Evolutionary conservation across 2,329 filamentous ascomycete species (phyloP), one percentile per base, ranked within the genome.

Genomic region (Knoxdaviesia proteae): DNA sequence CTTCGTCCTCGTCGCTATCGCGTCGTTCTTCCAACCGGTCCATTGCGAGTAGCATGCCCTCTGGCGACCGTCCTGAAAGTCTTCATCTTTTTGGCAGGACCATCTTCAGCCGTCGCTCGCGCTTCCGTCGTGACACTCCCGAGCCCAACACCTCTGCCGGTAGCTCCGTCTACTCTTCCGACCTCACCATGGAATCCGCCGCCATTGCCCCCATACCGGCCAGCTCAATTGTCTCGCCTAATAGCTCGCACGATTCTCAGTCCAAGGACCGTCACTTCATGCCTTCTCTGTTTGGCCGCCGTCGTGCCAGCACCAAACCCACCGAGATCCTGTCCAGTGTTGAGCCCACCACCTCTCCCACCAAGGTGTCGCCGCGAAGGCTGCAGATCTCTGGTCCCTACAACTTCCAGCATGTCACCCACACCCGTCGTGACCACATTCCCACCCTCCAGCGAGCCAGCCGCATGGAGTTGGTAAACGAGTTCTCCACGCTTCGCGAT

Each of bases 361-460:
- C 32, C 7, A 40, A 52, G 5, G 51, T 51, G n/a, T 20, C 40
- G 41, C 49, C 42, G 49, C 54, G 42, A 67, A 56, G 50, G 47
- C 52, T 67, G 41, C 64, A 67, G 43, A 79, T 79, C 43, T 79
- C 74, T 1, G 67, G 62, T 1, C 74, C 74, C 3, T 78, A 74
- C 56, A 77, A 78, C 58, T 79, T 79, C 47, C 73, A 77, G 52
- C 74, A 79, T 54, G 62, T 79, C 34, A 66, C 69, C 4, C 73
- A 77, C 52, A 72, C 68, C 8, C 59, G 64, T 8, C 66, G 65
- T 39, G 65, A 74, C 32, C 59, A 66, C 41, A 45, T 67, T 3
- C 56, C 63, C 4, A 59, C 58, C 44, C 47, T 64, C 6, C 57
- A 61, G 37, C 55, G 58, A 32, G 50, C 56, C 3, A 65, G 58